Conservation (phyloP, 352 stramenopile genomes). For the Phytophthora foliorum region DNA sequence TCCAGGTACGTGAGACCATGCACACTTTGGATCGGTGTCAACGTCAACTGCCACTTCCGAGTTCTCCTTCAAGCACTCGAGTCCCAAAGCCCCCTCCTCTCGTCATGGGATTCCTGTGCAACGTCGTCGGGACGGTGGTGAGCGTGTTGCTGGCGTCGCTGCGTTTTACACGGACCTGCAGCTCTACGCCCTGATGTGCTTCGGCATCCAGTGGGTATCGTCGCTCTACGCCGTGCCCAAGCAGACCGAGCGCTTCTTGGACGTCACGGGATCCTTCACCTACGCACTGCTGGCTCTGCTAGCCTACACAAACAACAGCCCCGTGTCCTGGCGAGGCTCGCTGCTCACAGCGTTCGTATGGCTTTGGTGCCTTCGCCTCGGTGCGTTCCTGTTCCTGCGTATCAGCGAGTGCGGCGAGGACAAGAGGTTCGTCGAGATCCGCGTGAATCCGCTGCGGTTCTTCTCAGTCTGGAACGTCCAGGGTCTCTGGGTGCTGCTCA, state of each 20-base stretch:
- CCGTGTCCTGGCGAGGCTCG: slow-evolving; percentile 56
- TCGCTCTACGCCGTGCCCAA: slow-evolving; percentile 71
- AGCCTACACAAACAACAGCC: slow-evolving; percentile 32
- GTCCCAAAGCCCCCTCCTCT: neutral
- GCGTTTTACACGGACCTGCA: slow-evolving; percentile 45
- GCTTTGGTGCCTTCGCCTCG: slow-evolving; percentile 84
- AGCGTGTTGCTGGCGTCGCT: slow-evolving; percentile 41
- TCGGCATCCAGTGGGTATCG: slow-evolving; percentile 74
- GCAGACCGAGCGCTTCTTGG: slow-evolving; percentile 83
- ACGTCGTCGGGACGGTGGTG: slow-evolving; percentile 52
- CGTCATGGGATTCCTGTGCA: slow-evolving; percentile 50
- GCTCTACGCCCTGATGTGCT: slow-evolving; percentile 55
- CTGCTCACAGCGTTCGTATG: slow-evolving; percentile 75
- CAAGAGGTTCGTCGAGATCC: slow-evolving; percentile 77
- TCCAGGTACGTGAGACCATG: neutral
- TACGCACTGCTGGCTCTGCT: slow-evolving; percentile 68
- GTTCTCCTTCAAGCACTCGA: neutral
- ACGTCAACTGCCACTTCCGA: slow-evolving; percentile 7
- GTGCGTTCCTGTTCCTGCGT: slow-evolving; percentile 78
- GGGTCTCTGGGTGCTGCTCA: slow-evolving; percentile 86
- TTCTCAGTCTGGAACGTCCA: slow-evolving; percentile 87
- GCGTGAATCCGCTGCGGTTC: slow-evolving; percentile 70
- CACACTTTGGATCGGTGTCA: slow-evolving; percentile 2
- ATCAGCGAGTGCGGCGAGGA: slow-evolving; percentile 76
- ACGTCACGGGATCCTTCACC: slow-evolving; percentile 82